These are phyloP conservation scores for Apiospora kogelbergensis DNA, from an alignment of 2,329 filamentous ascomycete species.

Conservation along the genomic window DNA sequence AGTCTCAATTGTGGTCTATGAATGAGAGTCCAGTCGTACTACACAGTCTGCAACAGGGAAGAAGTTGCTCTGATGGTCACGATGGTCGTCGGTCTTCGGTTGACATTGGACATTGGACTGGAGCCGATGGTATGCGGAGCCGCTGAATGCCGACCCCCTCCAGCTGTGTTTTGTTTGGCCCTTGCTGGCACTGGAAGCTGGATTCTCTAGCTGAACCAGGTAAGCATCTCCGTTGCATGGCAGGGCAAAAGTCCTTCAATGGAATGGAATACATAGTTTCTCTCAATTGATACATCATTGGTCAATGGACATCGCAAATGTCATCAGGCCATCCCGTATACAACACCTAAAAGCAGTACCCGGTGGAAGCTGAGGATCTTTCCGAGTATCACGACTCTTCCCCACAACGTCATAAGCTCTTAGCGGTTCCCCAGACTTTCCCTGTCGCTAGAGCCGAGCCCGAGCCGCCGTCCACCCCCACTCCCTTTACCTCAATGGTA, in stretches of 20 bases:
- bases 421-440: conserved; percentile 2
- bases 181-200: background rate
- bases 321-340: background rate
- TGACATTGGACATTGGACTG: background rate
- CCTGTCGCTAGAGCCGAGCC: background rate
- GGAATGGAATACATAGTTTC: background rate
- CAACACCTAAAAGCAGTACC: background rate
- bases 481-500: background rate
- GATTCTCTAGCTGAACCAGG: conserved; percentile 2
- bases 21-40: background rate
- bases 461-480: background rate
- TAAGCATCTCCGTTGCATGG: background rate
- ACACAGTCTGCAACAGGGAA: background rate
- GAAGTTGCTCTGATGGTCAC: background rate
- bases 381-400: background rate
- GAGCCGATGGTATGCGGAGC: conserved; percentile 1
- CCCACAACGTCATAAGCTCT: background rate
- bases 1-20: background rate
- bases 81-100: background rate
- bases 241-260: background rate
- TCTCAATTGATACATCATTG: background rate
- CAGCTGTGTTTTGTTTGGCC: background rate
- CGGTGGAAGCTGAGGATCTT: background rate
- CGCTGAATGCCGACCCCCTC: conserved; percentile 4
- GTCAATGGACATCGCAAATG: background rate